Conservation (phyloP, 2,329 filamentous ascomycete species). For the Aureobasidium sp. region DNA sequence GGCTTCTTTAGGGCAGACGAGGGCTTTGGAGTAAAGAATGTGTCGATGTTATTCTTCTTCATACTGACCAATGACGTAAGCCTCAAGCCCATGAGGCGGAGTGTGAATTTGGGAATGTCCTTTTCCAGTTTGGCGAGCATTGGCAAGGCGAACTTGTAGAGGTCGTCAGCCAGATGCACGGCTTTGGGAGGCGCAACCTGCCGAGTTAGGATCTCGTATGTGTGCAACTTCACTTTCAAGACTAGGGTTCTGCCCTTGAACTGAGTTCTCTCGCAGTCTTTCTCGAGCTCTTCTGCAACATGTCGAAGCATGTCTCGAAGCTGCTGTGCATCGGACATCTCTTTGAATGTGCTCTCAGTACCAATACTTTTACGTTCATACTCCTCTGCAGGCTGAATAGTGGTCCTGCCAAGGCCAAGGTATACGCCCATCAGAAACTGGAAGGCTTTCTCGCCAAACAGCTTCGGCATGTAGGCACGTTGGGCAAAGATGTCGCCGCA, state of each 20-base stretch:
- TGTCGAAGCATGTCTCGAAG: slow-evolving; percentile 71
- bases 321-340: slow-evolving; percentile 61
- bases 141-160: slow-evolving; percentile 74
- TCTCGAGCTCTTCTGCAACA: slow-evolving; percentile 79
- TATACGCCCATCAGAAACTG: slow-evolving; percentile 79
- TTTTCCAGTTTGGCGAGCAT: slow-evolving; percentile 80
- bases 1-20: slow-evolving; percentile 28
- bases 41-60: slow-evolving; percentile 66
- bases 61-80: slow-evolving; percentile 83
- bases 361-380: slow-evolving; percentile 91
- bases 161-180: slow-evolving; percentile 65
- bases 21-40: slow-evolving; percentile 64
- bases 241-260: slow-evolving; percentile 88
- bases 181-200: slow-evolving; percentile 70
- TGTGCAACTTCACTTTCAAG: slow-evolving; percentile 89
- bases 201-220: slow-evolving; percentile 82
- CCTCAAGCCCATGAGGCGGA: slow-evolving; percentile 81
- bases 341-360: slow-evolving; percentile 84
- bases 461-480: slow-evolving; percentile 62
- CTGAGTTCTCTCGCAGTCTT: slow-evolving; percentile 69
- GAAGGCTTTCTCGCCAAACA: slow-evolving; percentile 90
- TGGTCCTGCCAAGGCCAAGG: slow-evolving; percentile 78
- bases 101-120: slow-evolving; percentile 69
- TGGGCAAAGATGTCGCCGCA: slow-evolving; percentile 81
- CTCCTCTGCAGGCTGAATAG: slow-evolving; percentile 77